Base-by-base conservation (phyloP, 805 yeast genomes). In the Jamesozyma gamospora region DNA sequence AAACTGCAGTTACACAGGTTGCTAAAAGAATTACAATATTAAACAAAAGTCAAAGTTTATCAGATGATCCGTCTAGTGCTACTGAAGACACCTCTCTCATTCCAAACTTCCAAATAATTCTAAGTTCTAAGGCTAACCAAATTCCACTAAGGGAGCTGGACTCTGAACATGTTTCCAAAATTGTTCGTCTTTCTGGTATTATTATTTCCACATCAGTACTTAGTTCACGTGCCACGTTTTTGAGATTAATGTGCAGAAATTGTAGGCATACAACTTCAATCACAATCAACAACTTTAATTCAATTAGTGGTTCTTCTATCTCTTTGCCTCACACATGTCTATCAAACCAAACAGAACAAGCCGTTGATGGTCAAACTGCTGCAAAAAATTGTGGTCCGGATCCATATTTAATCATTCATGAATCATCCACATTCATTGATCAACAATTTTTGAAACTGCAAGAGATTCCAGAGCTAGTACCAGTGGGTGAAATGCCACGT, bases 401-500 rank as follows among this genome's bases (percentile, higher is more conserved):
- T 51, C 98, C 99, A 2, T 92, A 87, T 53, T 74, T 84, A 28
- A 83, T 92, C 44, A 87, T 85, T 25, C 98, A 92, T 63, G 97
- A 92, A 58, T 83, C 85, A 55, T 86, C 96, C 2, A 68, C 75
- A n/a, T 92, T 88, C 60, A 80, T 92, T 39, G 97, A 92, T 63
- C 97, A 94, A 59, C 99, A 92, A 63, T 78, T 82, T 25, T 71
- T 92, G 53, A 92, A 92, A 60, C 70, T 92, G 41, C 99, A 92
- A 62, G 98, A 92, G 60, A 72, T 92, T n/a, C 96, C 97, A 11
- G 99, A 92, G 60, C 84, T 84, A 80, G 96, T 92, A 2, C 99
- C 98, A 1, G 95, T 92, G 24, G 98, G 99, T 49, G 99, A 92
- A 65, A 81, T 92, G 86, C 99, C 99, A 8, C 76, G 99, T 50